These are phyloP conservation scores for Globisporangium uncinulatum DNA, from an alignment of 352 stramenopile species.

Conservation along the genomic window DNA sequence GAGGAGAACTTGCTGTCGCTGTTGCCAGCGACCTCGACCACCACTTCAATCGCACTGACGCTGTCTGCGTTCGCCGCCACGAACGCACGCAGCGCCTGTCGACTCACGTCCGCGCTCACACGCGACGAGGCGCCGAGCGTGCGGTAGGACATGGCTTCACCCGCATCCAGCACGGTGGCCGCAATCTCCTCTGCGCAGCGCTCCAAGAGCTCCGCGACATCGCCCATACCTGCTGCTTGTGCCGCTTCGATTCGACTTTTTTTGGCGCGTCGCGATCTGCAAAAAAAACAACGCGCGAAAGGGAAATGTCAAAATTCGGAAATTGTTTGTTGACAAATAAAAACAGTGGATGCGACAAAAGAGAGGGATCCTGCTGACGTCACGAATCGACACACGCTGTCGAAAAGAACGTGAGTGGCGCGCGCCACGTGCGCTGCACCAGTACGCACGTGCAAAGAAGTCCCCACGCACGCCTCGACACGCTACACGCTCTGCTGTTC, in stretches of 20 bases:
- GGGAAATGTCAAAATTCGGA: background rate
- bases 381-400: too few species aligned
- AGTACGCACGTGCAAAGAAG: too few species aligned
- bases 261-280: slow-evolving; percentile 1
- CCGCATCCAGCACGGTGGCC: slow-evolving; percentile 44
- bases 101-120: slow-evolving; percentile 17
- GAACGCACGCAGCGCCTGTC: slow-evolving; percentile 37
- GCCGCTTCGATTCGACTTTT: background rate
- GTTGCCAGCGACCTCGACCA: slow-evolving; percentile 16
- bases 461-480: background rate
- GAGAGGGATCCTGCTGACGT: too few species aligned
- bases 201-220: slow-evolving; percentile 12
- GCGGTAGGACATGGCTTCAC: slow-evolving; percentile 51
- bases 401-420: too few species aligned
- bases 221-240: slow-evolving; percentile 3
- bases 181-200: slow-evolving; percentile 55
- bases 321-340: too few species aligned
- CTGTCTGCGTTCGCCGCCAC: slow-evolving; percentile 19
- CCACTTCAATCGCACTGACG: slow-evolving; percentile 36
- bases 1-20: background rate
- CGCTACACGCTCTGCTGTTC: background rate
- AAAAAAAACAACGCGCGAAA: slow-evolving; percentile 2
- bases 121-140: slow-evolving; percentile 33
- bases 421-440: too few species aligned
- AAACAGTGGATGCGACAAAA: too few species aligned